Conservation (phyloP, 768 basidiomycete species). For the Tulasnella sp. region DNA sequence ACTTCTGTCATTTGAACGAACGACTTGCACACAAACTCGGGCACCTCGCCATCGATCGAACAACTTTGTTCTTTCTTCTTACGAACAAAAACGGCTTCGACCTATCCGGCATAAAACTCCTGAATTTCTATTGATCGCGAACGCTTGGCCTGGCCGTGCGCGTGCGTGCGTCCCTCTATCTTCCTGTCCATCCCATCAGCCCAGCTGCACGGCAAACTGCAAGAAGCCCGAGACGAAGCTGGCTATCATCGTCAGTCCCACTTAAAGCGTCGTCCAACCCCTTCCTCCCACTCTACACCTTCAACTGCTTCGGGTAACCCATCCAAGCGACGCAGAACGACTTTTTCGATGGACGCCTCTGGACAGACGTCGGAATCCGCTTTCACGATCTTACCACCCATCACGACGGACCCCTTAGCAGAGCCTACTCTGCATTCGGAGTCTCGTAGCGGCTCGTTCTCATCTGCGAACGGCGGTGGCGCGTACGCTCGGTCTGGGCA, state of each 20-base stretch:
- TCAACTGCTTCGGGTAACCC: background rate
- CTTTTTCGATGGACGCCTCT: background rate
- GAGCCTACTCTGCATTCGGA: no score
- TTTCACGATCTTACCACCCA: no score
- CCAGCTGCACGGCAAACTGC: slow-evolving; percentile 24
- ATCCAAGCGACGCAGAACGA: background rate
- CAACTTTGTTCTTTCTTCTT: background rate
- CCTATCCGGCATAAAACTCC: background rate
- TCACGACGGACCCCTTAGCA: no score
- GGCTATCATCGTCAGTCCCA: background rate
- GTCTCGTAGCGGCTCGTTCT: no score
- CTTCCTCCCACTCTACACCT: background rate
- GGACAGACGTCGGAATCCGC: no score
- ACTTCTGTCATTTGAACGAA: background rate
- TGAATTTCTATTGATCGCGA: background rate
- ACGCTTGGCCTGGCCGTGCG: background rate
- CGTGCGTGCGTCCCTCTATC: background rate
- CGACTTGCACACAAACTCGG: no score
- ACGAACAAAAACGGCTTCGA: background rate
- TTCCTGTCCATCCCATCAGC: background rate
- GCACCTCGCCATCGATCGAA: background rate
- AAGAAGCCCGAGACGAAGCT: slow-evolving; percentile 16
- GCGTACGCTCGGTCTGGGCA: no score
- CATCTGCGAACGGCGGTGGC: no score
- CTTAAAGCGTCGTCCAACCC: background rate